phyloP scores from a whole-genome alignment of 352 stramenopile genomes.

The Globisporangium cystogenes region DNA sequence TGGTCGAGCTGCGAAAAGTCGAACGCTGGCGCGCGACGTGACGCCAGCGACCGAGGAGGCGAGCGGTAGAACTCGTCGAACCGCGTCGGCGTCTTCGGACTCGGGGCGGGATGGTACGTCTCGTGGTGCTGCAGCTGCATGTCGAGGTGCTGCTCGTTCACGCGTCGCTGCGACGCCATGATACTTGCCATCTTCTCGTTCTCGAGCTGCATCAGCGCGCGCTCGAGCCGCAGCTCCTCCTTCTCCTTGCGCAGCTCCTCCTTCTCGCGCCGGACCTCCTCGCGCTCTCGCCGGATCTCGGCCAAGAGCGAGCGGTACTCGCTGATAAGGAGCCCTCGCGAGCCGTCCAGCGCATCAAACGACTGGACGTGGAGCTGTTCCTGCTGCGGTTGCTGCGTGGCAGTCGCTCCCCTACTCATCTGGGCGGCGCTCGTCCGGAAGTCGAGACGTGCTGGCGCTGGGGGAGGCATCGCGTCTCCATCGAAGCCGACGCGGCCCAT shows the following conservation, averaged over 20 bases:
- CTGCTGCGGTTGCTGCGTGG: conserved; percentile 16
- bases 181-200: conserved; percentile 69
- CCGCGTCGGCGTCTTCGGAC: background rate
- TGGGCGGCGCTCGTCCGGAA: background rate
- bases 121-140: conserved; percentile 19
- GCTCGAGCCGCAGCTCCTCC: conserved; percentile 68
- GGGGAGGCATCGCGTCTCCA: conserved; percentile 13
- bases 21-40: conserved; percentile 9
- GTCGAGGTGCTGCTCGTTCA: conserved; percentile 52
- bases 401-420: conserved; percentile 12
- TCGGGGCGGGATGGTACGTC: background rate
- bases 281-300: conserved; percentile 68
- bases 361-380: conserved; percentile 3
- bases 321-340: conserved; percentile 27
- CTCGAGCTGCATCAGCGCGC: conserved; percentile 58
- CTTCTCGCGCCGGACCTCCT: conserved; percentile 64
- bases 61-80: background rate
- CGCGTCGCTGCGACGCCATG: conserved; percentile 49
- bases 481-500: conserved; percentile 1
- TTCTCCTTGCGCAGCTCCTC: conserved; percentile 63
- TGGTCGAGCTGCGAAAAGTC: conserved; percentile 14
- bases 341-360: conserved; percentile 5
- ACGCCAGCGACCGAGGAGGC: conserved; percentile 1
- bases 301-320: conserved; percentile 60
- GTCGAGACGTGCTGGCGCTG: conserved; percentile 14